Conservation (phyloP, 805 yeast species). For the Jamesozyma hellenica region DNA sequence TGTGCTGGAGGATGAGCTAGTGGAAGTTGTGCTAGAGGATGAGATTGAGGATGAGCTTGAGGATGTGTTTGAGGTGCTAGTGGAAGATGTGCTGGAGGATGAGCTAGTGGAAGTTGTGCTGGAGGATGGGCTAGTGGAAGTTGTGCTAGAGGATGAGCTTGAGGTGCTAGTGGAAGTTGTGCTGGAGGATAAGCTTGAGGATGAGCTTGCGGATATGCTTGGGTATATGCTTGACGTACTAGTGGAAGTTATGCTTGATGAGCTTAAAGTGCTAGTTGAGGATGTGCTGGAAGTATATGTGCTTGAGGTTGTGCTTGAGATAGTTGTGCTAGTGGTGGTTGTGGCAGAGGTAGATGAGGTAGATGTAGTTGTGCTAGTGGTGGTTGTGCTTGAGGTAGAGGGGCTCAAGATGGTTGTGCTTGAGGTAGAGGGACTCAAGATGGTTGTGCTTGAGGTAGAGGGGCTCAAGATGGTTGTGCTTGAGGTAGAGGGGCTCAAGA, state of each 20-base stretch:
- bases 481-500: conserved; percentile 4
- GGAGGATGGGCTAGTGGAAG: conserved; percentile 3
- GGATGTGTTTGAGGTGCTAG: conserved; percentile 3
- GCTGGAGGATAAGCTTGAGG: conserved; percentile 1
- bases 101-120: conserved; percentile 5
- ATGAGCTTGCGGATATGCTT: too few relatives aligned
- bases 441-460: conserved; percentile 3
- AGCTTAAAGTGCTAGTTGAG: too few relatives aligned
- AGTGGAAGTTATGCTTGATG: too few relatives aligned
- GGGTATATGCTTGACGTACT: too few relatives aligned
- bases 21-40: conserved; percentile 2
- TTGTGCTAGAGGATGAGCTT: too few relatives aligned
- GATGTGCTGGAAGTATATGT: too few relatives aligned
- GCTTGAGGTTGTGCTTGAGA: conserved; percentile 2
- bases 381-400: conserved; percentile 5
- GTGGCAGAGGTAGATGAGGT: conserved; percentile 5
- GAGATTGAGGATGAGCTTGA: too few relatives aligned
- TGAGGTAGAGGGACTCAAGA: conserved; percentile 5
- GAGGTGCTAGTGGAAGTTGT: too few relatives aligned
- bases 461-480: conserved; percentile 4
- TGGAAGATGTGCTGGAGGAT: conserved; percentile 3
- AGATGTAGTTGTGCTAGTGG: conserved; percentile 5
- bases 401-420: conserved; percentile 1
- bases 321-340: conserved; percentile 4
- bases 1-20: conserved; percentile 4